Evolutionary conservation across 108 stramenopile species (phyloP).

Genomic region (Skeletonema potamos): DNA sequence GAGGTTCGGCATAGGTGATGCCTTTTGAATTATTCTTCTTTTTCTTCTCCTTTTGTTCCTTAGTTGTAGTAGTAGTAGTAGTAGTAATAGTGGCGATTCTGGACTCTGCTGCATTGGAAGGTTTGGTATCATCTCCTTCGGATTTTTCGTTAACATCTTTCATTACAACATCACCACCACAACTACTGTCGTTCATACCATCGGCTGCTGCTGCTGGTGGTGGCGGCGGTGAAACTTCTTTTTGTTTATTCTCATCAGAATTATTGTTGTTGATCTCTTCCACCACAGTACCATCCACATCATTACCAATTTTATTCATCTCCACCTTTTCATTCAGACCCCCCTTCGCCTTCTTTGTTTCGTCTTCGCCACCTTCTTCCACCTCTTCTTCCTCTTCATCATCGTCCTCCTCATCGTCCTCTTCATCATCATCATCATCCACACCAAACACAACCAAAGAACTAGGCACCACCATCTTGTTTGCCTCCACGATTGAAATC

Average conservation of each 20-base stretch:
- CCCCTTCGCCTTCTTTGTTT: too few species aligned
- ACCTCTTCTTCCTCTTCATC: conserved; percentile 1
- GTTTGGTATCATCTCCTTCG: neutral
- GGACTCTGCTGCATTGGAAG: neutral
- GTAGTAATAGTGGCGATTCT: neutral
- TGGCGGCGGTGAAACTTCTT: too few species aligned
- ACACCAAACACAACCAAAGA: conserved; percentile 17
- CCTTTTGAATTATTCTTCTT: conserved; percentile 1
- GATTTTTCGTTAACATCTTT: conserved; percentile 2
- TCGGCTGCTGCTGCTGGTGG: neutral
- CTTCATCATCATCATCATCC: conserved; percentile 6
- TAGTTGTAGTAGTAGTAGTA: neutral
- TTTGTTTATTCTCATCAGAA: neutral
- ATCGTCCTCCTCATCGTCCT: neutral
- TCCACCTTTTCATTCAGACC: conserved; percentile 8
- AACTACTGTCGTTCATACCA: neutral
- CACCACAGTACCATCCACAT: neutral
- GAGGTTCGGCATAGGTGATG: conserved; percentile 43
- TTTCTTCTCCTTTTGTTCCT: neutral
- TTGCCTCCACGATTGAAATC: conserved; percentile 39
- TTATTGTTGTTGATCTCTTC: neutral
- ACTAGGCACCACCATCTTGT: conserved; percentile 47
- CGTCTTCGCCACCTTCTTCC: neutral
- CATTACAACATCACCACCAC: conserved; percentile 14
- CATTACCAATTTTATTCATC: neutral